Evolutionary conservation across 2,329 filamentous ascomycete species (phyloP).

Genomic region (Ceratocystis destructans): DNA sequence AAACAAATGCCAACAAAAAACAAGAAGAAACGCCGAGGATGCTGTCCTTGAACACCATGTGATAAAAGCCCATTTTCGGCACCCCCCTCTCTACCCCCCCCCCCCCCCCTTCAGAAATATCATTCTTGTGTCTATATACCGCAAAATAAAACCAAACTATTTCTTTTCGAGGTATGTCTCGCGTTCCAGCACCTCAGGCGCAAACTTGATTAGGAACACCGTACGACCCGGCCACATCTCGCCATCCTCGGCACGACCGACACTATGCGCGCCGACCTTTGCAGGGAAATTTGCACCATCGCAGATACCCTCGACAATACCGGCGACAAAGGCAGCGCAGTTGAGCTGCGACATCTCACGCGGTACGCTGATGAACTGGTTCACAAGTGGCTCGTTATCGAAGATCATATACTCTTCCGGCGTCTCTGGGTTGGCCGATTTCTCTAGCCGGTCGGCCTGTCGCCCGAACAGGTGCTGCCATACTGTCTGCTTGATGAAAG

Average conservation of each 20-base stretch:
- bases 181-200: conserved; percentile 77
- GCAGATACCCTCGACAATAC: conserved; percentile 88
- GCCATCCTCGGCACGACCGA: conserved; percentile 41
- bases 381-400: conserved; percentile 94
- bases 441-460: conserved; percentile 84
- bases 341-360: conserved; percentile 94
- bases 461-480: conserved; percentile 89
- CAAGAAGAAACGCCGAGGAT: conserved; percentile 9
- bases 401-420: conserved; percentile 98
- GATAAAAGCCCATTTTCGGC: conserved; percentile 5
- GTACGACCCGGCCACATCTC: conserved; percentile 96
- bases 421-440: conserved; percentile 65
- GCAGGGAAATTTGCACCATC: conserved; percentile 85
- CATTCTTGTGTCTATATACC: too few relatives aligned
- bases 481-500: conserved; percentile 84
- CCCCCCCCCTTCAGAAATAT: neutral
- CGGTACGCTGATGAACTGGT: conserved; percentile 83
- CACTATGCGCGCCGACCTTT: conserved; percentile 77
- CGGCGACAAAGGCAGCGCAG: conserved; percentile 88
- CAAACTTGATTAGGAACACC: conserved; percentile 88
- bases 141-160: conserved; percentile 21
- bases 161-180: conserved; percentile 64
- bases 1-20: neutral
- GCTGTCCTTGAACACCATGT: conserved; percentile 6
- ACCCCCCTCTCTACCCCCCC: neutral